These are phyloP conservation scores for Ustulina deusta DNA, from an alignment of 2,329 filamentous ascomycete genomes.

Conservation along the genomic window DNA sequence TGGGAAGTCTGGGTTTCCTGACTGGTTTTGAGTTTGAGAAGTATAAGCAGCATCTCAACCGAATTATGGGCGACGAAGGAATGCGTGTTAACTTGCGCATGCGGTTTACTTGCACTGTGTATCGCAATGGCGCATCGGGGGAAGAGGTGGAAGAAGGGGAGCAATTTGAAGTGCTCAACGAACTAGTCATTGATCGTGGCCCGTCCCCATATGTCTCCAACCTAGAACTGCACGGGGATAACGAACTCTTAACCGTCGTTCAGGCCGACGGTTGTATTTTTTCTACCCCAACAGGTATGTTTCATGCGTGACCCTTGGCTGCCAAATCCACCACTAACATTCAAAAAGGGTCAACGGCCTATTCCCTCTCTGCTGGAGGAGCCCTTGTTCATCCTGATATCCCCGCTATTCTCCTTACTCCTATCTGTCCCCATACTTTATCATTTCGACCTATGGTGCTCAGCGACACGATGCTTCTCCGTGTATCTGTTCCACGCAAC, in stretches of 20 bases:
- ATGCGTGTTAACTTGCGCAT: conserved; percentile 99
- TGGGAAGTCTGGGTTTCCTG: conserved; percentile 88
- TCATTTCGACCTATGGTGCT: conserved; percentile 98
- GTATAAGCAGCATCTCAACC: conserved; percentile 88
- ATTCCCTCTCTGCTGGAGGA: conserved; percentile 94
- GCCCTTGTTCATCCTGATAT: conserved; percentile 97
- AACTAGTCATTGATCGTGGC: conserved; percentile 97
- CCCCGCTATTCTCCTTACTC: conserved; percentile 93
- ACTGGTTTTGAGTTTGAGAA: conserved; percentile 89
- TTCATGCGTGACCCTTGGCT: conserved; percentile 2
- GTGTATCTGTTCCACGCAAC: conserved; percentile 84
- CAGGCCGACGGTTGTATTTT: conserved; percentile 98
- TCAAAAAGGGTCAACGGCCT: conserved; percentile 79
- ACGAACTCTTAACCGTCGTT: conserved; percentile 93
- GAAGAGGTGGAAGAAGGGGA: conserved; percentile 86
- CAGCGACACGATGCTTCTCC: conserved; percentile 91
- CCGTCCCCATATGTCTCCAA: conserved; percentile 98
- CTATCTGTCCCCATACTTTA: conserved; percentile 96
- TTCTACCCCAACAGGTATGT: conserved; percentile 84
- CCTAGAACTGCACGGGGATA: conserved; percentile 94
- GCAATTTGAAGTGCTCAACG: conserved; percentile 97
- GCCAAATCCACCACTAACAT: conserved; percentile 23
- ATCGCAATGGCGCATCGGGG: conserved; percentile 73
- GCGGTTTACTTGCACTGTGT: conserved; percentile 98
- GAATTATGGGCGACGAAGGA: conserved; percentile 91